These are phyloP conservation scores for Schizothecium vesticola DNA, from an alignment of 495 filamentous ascomycete species.

Conservation along the genomic window DNA sequence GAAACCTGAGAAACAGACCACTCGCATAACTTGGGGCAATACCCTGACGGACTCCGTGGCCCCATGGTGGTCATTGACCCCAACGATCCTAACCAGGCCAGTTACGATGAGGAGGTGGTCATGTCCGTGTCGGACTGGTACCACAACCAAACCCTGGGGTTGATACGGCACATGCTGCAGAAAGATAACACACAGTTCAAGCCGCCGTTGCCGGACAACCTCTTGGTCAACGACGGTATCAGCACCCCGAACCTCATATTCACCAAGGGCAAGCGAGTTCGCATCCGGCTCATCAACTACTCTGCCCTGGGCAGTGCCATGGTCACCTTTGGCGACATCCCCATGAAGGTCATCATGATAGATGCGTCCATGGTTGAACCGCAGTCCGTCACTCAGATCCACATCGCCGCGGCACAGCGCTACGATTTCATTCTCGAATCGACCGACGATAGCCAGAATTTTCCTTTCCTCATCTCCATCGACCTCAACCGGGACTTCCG, in stretches of 20 bases:
- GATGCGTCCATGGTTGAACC: slow-evolving; percentile 40
- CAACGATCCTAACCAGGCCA: slow-evolving; percentile 52
- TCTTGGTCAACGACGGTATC: slow-evolving; percentile 60
- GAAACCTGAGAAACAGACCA: slow-evolving; percentile 44
- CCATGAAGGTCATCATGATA: slow-evolving; percentile 55
- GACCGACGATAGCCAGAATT: slow-evolving; percentile 44
- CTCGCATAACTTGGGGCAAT: slow-evolving; percentile 66
- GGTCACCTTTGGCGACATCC: slow-evolving; percentile 58
- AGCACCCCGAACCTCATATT: slow-evolving; percentile 53
- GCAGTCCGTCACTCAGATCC: slow-evolving; percentile 31
- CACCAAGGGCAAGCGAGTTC: slow-evolving; percentile 67
- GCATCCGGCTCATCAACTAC: slow-evolving; percentile 69
- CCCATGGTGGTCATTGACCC: slow-evolving; percentile 68
- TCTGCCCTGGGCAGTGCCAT: slow-evolving; percentile 56
- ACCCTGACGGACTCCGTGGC: slow-evolving; percentile 72
- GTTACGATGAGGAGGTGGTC: slow-evolving; percentile 63
- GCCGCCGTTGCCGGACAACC: slow-evolving; percentile 58
- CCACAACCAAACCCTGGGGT: slow-evolving; percentile 48
- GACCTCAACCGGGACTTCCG: slow-evolving; percentile 44
- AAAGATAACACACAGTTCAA: slow-evolving; percentile 45
- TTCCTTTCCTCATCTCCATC: slow-evolving; percentile 48
- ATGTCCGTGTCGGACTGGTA: slow-evolving; percentile 59
- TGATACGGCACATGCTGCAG: slow-evolving; percentile 51
- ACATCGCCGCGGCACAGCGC: slow-evolving; percentile 57
- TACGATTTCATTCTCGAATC: slow-evolving; percentile 52